A percentile compares a stretch with the other conserved stretches of the same genome.
Evolutionary conservation across 768 basidiomycete genomes (phyloP).

Genomic region (Candolleomyces efflorescens): DNA sequence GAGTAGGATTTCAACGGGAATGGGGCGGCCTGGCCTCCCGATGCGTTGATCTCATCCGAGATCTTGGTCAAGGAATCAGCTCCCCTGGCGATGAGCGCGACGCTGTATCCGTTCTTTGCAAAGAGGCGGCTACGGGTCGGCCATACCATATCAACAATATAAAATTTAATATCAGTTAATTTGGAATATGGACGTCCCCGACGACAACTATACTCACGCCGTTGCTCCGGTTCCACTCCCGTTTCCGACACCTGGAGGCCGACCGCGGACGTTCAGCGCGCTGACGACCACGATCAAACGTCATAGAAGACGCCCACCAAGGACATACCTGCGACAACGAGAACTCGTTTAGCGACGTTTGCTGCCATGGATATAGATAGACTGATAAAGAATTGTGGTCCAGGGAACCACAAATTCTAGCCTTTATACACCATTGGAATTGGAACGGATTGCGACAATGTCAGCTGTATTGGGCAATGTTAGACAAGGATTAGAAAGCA

Average conservation of each 20-base stretch:
- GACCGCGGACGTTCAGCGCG: not conserved
- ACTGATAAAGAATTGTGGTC: not conserved
- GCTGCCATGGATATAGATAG: conserved; percentile 19
- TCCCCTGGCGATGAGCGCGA: conserved; percentile 63
- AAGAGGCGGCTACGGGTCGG: conserved; percentile 45
- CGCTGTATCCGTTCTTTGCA: conserved; percentile 57
- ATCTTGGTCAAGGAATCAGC: conserved; percentile 46
- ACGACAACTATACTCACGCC: conserved; percentile 38
- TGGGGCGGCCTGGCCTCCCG: conserved; percentile 57
- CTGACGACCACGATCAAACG: not conserved
- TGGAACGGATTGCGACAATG: too few relatives aligned
- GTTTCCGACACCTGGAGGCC: conserved; percentile 37
- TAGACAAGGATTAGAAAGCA: not conserved
- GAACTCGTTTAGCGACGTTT: conserved; percentile 39
- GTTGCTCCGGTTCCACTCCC: conserved; percentile 52
- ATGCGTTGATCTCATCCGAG: conserved; percentile 48
- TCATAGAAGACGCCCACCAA: too few relatives aligned
- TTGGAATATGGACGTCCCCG: not conserved
- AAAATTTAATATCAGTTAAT: not conserved
- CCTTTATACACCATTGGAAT: not conserved
- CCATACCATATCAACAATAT: not conserved
- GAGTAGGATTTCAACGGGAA: conserved; percentile 54
- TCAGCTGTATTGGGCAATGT: not conserved
- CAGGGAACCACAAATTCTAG: too few relatives aligned
- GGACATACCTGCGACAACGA: conserved; percentile 55